These are phyloP conservation scores for Rhodosporidiobolus odoratus DNA, from an alignment of 768 basidiomycete species.

Conservation along the genomic window DNA sequence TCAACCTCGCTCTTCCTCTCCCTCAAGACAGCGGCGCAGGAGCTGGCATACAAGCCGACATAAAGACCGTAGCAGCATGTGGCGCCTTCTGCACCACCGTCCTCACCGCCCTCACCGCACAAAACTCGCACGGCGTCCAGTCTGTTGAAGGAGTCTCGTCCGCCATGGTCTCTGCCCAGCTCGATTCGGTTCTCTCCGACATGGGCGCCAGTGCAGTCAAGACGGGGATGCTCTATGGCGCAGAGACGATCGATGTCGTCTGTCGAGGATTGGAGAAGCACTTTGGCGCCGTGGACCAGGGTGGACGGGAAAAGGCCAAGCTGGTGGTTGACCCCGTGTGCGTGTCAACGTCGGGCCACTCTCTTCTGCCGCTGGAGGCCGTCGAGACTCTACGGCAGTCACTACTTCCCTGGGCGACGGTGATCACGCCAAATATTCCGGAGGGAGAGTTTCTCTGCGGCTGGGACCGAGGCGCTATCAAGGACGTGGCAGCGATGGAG, in stretches of 20 bases:
- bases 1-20: neutral
- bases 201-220: conserved; percentile 69
- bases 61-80: conserved; percentile 74
- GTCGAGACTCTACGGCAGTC: conserved; percentile 57
- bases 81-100: conserved; percentile 74
- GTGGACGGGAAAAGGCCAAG: conserved; percentile 44
- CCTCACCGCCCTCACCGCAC: conserved; percentile 79
- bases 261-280: conserved; percentile 51
- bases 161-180: conserved; percentile 68
- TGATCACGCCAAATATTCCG: conserved; percentile 78
- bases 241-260: conserved; percentile 55
- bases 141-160: conserved; percentile 64
- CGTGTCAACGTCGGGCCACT: conserved; percentile 83
- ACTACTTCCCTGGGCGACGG: conserved; percentile 64
- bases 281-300: conserved; percentile 4
- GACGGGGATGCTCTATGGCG: conserved; percentile 79
- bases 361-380: conserved; percentile 64
- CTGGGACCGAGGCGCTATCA: conserved; percentile 36
- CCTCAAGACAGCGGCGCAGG: conserved; percentile 70
- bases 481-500: conserved; percentile 54
- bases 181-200: conserved; percentile 66
- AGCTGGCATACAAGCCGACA: conserved; percentile 88
- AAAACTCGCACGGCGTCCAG: conserved; percentile 73
- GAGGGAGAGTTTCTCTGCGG: conserved; percentile 70
- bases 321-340: conserved; percentile 85